phyloP scores from a whole-genome alignment of 1,284 basidiomycete genomes.

The Ganoderma lingzhi region DNA sequence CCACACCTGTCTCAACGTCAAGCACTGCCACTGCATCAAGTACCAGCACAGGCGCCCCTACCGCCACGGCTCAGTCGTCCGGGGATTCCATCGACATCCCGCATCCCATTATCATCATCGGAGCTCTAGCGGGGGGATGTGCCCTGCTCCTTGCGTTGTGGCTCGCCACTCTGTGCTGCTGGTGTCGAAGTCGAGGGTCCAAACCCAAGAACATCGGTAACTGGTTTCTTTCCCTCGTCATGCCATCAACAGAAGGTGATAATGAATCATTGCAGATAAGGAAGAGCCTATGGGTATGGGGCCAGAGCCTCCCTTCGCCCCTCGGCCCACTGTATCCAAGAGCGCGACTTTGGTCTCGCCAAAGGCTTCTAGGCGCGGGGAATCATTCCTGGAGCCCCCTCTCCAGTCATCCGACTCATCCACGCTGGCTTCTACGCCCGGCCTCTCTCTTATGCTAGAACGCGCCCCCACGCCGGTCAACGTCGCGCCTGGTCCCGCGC shows the following conservation, averaged over 20 bases:
- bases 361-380: background rate
- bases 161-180: background rate
- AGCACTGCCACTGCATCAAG: background rate
- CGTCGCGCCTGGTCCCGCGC: background rate
- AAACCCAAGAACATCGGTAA: background rate
- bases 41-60: background rate
- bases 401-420: background rate
- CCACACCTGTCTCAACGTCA: conserved; percentile 4
- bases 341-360: background rate
- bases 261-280: background rate
- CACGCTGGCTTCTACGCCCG: background rate
- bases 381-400: background rate
- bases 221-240: too few relatives aligned
- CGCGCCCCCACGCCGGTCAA: background rate
- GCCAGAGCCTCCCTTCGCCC: conserved; percentile 5
- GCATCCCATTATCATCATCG: background rate
- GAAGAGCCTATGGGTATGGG: background rate
- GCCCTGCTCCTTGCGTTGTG: background rate
- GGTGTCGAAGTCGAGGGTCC: background rate
- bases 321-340: background rate
- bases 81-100: background rate
- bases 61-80: background rate
- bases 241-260: background rate
- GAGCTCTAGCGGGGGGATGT: background rate
- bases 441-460: background rate